phyloP scores from a whole-genome alignment of 305 asterid species.

The Solanum hybrid region DNA sequence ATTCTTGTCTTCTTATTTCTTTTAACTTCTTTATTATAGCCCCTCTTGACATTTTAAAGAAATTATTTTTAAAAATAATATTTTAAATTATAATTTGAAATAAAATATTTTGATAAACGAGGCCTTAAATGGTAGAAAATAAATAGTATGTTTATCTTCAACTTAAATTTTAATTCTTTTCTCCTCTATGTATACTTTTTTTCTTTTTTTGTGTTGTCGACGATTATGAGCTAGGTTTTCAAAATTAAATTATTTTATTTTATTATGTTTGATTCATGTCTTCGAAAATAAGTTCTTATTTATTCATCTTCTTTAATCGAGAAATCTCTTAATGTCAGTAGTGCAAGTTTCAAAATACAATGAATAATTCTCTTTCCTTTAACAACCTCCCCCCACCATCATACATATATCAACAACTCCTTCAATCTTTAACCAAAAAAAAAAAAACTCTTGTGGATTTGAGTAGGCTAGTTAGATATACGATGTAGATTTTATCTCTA shows the following conservation, averaged over 20 bases:
- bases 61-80: background rate
- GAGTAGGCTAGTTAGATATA: background rate
- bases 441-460: no score
- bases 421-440: no score
- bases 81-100: no score
- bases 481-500: background rate
- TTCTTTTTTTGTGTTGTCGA: no score
- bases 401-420: background rate
- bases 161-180: background rate
- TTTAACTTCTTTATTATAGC: background rate
- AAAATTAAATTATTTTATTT: no score
- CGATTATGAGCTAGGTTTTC: background rate
- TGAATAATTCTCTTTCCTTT: background rate
- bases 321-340: no score
- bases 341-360: background rate
- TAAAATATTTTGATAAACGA: no score
- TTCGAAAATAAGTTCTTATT: no score
- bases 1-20: background rate
- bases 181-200: background rate
- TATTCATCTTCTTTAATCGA: no score
- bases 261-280: background rate
- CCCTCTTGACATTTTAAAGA: background rate
- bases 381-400: background rate
- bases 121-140: background rate
- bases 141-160: background rate